Evolutionary conservation across 23 red algal genomes (phyloP).

Genomic region (Gracilariopsis chorda): DNA sequence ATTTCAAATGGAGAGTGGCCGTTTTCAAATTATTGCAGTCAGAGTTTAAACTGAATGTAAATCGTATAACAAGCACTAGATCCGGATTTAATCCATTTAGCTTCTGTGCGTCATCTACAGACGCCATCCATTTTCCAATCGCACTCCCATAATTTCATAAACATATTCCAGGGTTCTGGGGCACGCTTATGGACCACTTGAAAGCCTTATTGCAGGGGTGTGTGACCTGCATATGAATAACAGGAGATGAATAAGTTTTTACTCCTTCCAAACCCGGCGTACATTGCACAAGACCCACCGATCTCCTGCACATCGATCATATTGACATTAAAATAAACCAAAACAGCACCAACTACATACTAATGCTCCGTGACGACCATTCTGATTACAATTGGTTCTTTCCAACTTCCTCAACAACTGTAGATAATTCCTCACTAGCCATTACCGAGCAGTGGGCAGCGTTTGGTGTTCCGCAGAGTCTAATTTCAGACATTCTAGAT

Average conservation of each 20-base stretch:
- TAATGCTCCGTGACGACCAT: background rate
- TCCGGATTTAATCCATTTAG: too few species aligned
- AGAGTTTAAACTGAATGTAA: too few species aligned
- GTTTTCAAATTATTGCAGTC: too few species aligned
- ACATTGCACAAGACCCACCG: background rate
- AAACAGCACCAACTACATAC: background rate
- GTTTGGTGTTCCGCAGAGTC: background rate
- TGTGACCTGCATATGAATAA: background rate
- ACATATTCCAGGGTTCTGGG: too few species aligned
- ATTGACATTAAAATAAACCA: too few species aligned
- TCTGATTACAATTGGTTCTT: background rate
- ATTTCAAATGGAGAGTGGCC: too few species aligned
- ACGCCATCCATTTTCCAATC: too few species aligned
- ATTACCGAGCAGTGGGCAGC: background rate
- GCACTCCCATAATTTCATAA: too few species aligned
- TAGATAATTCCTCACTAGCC: background rate
- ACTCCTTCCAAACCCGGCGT: background rate
- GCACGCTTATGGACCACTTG: background rate
- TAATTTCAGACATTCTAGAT: background rate
- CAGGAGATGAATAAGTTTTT: background rate
- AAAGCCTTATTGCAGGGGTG: background rate
- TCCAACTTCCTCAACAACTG: background rate
- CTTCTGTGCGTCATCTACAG: too few species aligned
- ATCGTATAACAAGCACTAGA: too few species aligned
- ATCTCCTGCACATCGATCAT: background rate